Base-by-base conservation (phyloP, 2,329 filamentous ascomycete species). In the Passalora sequoiae region DNA sequence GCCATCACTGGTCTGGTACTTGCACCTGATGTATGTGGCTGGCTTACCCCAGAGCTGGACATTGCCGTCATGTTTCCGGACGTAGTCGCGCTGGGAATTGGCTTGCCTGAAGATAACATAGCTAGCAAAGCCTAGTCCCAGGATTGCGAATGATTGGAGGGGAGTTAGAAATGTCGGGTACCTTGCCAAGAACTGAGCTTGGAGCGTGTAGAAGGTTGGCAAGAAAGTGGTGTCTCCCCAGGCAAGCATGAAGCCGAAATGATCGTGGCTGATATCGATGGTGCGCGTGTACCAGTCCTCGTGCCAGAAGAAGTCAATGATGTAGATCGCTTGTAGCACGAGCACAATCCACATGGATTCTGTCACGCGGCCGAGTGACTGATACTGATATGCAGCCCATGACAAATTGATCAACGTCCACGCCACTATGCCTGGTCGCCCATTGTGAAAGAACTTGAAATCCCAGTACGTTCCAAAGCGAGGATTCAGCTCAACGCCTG, bases 361-460 rank as follows among this genome's bases (percentile, higher is more conserved):
- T 2, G 86, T 91, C 35, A 95, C 74, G 55, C 79, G 83, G 46
- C 89, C 89, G 57, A 85, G 87, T 37, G 78, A 84, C 55, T 83
- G 81, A 72, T 95, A 94, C 66, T 97, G 91, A 65, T 87, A 85
- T 30, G 86, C 86, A 50, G 89, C 76, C 68, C 86, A 92, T 22
- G 87, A 80, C 44, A 86, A 77, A 67, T 96, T 86, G 51, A 95
- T 70, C 38, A 96, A 75, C 50, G 89, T 78, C 86, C 88, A 97
- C 39, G 86, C 86, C 39, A 94, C 76, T 73, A 96, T 77, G 32
- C 89, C 91, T 0, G 91, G 89, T 13, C 89, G 81, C 59, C 96
- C 74, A 68, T 96, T 91, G 65, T 84, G 84, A 65, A 83, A 96
- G 47, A 82, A 75, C 68, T 95, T 96, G 67, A 97, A 83, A 61